Evolutionary conservation across 805 yeast genomes (phyloP), one percentile per base, ranked within the genome.

Genomic region (Ogataea naganishii): DNA sequence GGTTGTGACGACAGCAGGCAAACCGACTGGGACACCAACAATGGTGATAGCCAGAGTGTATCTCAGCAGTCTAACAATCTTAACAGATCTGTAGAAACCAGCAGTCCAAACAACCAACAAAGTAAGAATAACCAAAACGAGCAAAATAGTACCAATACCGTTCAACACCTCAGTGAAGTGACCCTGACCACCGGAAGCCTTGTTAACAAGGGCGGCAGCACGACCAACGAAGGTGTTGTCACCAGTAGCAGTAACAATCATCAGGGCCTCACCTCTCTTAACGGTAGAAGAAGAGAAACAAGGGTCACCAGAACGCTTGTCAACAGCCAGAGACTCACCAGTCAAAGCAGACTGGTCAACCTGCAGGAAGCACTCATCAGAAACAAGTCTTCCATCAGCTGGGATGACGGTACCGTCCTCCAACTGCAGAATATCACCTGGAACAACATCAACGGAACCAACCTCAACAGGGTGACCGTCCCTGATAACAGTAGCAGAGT

Each of bases 11-110:
- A 86, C 96, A 61, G 95, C 95, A 63, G 96, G 96, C 61, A 86
- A 77, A 81, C 96, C 96, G 47, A 86, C 96, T 62, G 96, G 96
- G 50, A 86, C 96, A 80, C 96, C 96, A 51, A 86, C 80, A 66
- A 86, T 84, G 69, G 95, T 86, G 63, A 86, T 85, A 49, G 95
- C 96, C 59, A 86, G 69, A 51, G 95, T 80, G 80, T 77, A 82
- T 70, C 95, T 75, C 62, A 86, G 72, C 66, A 86, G 82, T 51
- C 77, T 68, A 54, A 86, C 95, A 59, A 86, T 84, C 59, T 67
- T 72, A 60, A 74, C 76, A 49, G 94, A 72, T 70, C 96, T 77
- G 80, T 86, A 86, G 88, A 86, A 85, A 67, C 83, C 70, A 60
- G 95, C 86, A 56, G 72, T 70, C 96, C 95, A 86, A 57, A 86